Evolutionary conservation across 1,139 yeast species (phyloP).

Genomic region (Suhomyces terraborum): DNA sequence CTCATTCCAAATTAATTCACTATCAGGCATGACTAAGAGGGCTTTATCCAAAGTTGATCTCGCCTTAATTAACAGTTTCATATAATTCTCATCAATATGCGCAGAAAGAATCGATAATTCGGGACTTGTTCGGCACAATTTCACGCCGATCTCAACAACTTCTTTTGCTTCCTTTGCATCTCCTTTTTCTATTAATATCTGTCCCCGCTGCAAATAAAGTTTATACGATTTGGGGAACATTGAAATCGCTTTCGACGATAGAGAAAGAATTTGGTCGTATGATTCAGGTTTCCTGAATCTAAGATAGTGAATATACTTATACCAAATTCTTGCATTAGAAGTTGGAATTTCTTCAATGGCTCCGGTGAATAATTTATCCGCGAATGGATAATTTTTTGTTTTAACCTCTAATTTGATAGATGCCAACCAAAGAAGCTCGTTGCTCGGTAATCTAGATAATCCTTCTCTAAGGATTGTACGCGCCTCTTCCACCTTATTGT

Average conservation of each 20-base stretch:
- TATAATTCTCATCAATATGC: conserved; percentile 43
- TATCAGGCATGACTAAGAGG: conserved; percentile 50
- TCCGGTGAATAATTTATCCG: conserved; percentile 44
- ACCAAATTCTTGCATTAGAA: conserved; percentile 56
- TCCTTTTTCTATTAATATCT: conserved; percentile 40
- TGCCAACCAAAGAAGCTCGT: conserved; percentile 69
- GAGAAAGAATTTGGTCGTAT: conserved; percentile 33
- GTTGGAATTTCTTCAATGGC: conserved; percentile 37
- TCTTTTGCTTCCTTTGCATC: conserved; percentile 47
- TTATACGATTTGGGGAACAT: conserved; percentile 50
- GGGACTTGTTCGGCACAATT: conserved; percentile 43
- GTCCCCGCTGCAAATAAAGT: conserved; percentile 61
- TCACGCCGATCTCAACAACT: conserved; percentile 51
- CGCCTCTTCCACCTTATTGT: conserved; percentile 53
- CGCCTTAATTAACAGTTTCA: conserved; percentile 55
- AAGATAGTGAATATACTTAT: conserved; percentile 60
- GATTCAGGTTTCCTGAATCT: conserved; percentile 30
- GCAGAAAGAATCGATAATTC: conserved; percentile 63
- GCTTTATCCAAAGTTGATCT: conserved; percentile 77
- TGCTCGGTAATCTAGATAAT: conserved; percentile 38
- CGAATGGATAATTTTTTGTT: conserved; percentile 38
- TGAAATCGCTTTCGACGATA: conserved; percentile 48
- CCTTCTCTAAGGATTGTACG: conserved; percentile 55
- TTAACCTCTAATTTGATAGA: conserved; percentile 62
- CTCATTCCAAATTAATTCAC: conserved; percentile 57